A percentile compares a stretch with the other conserved stretches of the same genome.
These are phyloP conservation scores for Pyricularia pennisetigena DNA, from an alignment of 2,329 filamentous ascomycete species.

Conservation along the genomic window DNA sequence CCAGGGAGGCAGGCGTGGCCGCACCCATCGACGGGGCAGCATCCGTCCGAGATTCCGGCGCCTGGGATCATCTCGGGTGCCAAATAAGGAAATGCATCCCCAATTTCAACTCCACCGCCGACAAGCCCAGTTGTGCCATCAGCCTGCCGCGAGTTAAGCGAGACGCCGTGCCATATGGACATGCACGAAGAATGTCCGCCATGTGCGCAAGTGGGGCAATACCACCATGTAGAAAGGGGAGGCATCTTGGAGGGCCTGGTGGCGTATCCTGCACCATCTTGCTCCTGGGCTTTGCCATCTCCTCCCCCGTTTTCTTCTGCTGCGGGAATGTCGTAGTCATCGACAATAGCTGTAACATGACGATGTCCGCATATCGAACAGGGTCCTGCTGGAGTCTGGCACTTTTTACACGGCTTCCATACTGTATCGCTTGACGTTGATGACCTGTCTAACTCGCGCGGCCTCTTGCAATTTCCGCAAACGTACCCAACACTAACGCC, in stretches of 20 bases:
- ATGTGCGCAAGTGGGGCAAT: constrained; percentile 52
- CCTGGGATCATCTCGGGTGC: background rate
- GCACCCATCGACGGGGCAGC: constrained; percentile 56
- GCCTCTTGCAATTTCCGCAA: constrained; percentile 46
- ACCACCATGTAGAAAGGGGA: constrained; percentile 46
- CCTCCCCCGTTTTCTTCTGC: background rate
- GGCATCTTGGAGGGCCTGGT: constrained; percentile 9
- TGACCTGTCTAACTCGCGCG: constrained; percentile 41
- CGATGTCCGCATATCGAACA: constrained; percentile 51
- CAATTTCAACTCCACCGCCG: background rate
- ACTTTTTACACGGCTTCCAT: constrained; percentile 49
- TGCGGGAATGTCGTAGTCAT: background rate
- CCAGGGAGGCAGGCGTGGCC: constrained; percentile 54
- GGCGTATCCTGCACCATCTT: background rate
- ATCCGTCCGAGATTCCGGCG: constrained; percentile 35
- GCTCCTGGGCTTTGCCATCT: constrained; percentile 1
- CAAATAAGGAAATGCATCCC: background rate
- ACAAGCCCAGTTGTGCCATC: background rate
- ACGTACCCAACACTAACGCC: constrained; percentile 42
- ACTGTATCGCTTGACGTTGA: constrained; percentile 29
- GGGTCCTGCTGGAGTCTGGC: constrained; percentile 38
- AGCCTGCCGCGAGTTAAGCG: background rate
- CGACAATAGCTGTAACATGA: constrained; percentile 27
- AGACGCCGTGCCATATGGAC: constrained; percentile 41
- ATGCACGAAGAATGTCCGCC: constrained; percentile 53